phyloP scores from a whole-genome alignment of 768 basidiomycete species.

The Hericium erinaceus region DNA sequence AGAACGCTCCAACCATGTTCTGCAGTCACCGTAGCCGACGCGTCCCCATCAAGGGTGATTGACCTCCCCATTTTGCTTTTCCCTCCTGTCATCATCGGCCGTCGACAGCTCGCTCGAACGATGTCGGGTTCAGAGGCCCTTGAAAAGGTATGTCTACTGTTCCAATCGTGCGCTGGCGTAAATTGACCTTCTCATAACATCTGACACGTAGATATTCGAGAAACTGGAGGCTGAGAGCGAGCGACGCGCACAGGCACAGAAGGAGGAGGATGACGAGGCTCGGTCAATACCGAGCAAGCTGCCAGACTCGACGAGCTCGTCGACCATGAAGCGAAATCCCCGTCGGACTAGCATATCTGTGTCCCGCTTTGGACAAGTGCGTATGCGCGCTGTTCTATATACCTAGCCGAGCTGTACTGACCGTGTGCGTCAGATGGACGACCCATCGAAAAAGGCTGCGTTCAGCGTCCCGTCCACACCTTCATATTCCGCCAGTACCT shows the following conservation, averaged over 20 bases:
- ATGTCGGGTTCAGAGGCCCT: constrained; percentile 10
- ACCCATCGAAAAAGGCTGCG: constrained; percentile 1
- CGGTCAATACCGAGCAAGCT: constrained; percentile 1
- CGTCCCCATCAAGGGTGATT: no score
- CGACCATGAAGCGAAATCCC: constrained; percentile 18
- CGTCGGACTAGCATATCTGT: constrained; percentile 47
- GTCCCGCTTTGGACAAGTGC: constrained; percentile 52
- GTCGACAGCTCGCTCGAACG: neutral
- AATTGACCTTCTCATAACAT: neutral
- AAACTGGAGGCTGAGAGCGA: constrained; percentile 50
- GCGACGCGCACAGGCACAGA: constrained; percentile 29
- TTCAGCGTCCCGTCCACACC: constrained; percentile 12
- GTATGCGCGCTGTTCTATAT: constrained; percentile 4
- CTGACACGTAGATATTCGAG: constrained; percentile 39
- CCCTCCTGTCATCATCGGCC: neutral
- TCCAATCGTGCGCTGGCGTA: no score
- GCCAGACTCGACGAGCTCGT: constrained; percentile 3
- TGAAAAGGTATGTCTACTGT: constrained; percentile 8
- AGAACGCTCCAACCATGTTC: no score
- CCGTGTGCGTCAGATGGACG: constrained; percentile 4
- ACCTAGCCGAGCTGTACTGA: neutral
- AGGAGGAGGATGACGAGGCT: constrained; percentile 17
- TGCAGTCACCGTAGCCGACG: no score
- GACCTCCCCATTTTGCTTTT: neutral
- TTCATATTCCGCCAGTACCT: constrained; percentile 14